Evolutionary conservation across 2,329 filamentous ascomycete species (phyloP).

Genomic region (Dothideomycetidae sp.): DNA sequence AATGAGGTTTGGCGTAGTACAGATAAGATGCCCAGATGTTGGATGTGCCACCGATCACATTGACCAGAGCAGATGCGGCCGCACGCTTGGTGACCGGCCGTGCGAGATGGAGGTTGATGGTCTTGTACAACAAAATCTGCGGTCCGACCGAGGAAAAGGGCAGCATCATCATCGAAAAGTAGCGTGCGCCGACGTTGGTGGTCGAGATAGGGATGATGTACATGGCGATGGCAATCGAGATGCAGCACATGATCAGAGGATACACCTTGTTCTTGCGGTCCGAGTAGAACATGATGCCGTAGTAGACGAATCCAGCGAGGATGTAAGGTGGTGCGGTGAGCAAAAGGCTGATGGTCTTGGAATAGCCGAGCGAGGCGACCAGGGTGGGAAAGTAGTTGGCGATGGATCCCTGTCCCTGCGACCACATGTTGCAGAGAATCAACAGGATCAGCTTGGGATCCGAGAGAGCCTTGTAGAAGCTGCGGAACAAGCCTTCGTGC

Average conservation of each 20-base stretch:
- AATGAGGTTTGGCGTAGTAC: constrained; percentile 26
- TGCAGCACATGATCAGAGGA: constrained; percentile 27
- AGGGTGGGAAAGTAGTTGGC: constrained; percentile 35
- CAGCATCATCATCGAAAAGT: constrained; percentile 19
- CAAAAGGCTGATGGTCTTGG: constrained; percentile 34
- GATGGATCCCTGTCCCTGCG: constrained; percentile 38
- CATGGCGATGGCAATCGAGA: constrained; percentile 23
- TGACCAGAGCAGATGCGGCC: constrained; percentile 35
- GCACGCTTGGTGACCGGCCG: constrained; percentile 37
- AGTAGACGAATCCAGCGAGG: constrained; percentile 19
- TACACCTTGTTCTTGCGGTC: constrained; percentile 27
- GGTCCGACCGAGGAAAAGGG: constrained; percentile 12
- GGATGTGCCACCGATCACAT: constrained; percentile 33
- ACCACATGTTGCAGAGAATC: constrained; percentile 44
- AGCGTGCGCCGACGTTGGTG: constrained; percentile 23
- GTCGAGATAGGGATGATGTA: constrained; percentile 26
- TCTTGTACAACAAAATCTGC: constrained; percentile 27
- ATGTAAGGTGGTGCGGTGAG: constrained; percentile 31
- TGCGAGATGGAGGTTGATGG: constrained; percentile 35
- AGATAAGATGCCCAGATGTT: constrained; percentile 40
- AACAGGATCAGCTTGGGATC: constrained; percentile 42
- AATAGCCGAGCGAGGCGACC: constrained; percentile 37
- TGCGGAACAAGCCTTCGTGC: constrained; percentile 14
- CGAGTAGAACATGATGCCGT: constrained; percentile 23
- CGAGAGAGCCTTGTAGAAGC: constrained; percentile 34